These are phyloP conservation scores for Lyophyllum shimeji DNA, from an alignment of 768 basidiomycete species.

Conservation along the genomic window DNA sequence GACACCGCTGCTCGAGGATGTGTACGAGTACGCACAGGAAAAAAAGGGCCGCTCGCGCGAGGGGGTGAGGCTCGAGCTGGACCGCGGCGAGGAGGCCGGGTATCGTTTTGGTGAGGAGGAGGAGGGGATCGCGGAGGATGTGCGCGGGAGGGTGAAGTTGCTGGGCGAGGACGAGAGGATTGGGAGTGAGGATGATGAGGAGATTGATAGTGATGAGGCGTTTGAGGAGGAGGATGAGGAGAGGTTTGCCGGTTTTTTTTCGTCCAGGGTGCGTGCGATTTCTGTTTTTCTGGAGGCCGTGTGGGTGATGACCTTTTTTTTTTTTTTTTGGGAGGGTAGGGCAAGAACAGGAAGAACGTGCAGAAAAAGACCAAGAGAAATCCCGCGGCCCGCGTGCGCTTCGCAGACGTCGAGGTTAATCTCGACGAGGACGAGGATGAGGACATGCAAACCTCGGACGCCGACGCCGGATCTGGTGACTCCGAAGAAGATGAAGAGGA, in stretches of 20 bases:
- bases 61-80: slow-evolving; percentile 53
- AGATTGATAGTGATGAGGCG: slow-evolving; percentile 81
- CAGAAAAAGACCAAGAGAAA: slow-evolving; percentile 17
- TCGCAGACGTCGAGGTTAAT: slow-evolving; percentile 63
- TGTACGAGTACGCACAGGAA: slow-evolving; percentile 66
- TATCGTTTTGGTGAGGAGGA: slow-evolving; percentile 31
- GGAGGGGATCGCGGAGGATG: slow-evolving; percentile 3
- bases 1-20: slow-evolving; percentile 40
- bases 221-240: slow-evolving; percentile 84
- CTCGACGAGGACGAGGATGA: slow-evolving; percentile 57
- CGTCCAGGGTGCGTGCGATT: slow-evolving; percentile 36
- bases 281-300: neutral
- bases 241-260: slow-evolving; percentile 67
- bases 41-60: no score
- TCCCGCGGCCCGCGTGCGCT: slow-evolving; percentile 31
- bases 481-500: slow-evolving; percentile 28
- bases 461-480: slow-evolving; percentile 34
- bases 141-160: slow-evolving; percentile 43
- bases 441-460: slow-evolving; percentile 31
- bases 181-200: slow-evolving; percentile 76
- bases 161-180: slow-evolving; percentile 56
- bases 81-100: slow-evolving; percentile 50
- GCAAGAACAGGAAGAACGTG: slow-evolving; percentile 28
- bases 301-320: neutral
- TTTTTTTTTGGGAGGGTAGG: slow-evolving; percentile 13